phyloP scores from a whole-genome alignment of 2,329 filamentous ascomycete genomes.

The Pestalotiopsis sp. region DNA sequence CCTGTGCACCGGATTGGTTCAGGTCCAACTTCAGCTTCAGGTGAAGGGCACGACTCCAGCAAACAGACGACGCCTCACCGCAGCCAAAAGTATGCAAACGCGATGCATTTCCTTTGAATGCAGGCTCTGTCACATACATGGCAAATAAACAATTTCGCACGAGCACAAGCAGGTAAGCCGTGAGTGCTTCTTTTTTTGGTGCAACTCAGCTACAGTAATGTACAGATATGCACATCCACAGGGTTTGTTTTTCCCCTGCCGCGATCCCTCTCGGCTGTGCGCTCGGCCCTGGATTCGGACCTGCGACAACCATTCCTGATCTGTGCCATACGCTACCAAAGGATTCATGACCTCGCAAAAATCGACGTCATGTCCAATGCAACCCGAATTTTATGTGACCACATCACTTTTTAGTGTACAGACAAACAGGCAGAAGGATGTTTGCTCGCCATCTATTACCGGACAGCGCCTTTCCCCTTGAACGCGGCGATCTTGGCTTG shows the following conservation, averaged over 20 bases:
- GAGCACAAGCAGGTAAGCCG: not conserved
- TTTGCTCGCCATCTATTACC: constrained; percentile 30
- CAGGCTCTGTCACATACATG: not conserved
- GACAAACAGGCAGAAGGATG: not conserved
- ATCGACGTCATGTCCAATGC: constrained; percentile 5
- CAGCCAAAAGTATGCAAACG: not conserved
- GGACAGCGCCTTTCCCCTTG: constrained; percentile 66
- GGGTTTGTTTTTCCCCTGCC: not conserved
- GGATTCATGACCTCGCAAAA: not conserved
- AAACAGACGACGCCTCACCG: constrained; percentile 3
- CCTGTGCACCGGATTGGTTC: not conserved
- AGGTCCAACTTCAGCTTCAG: not conserved
- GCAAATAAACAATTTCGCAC: not conserved
- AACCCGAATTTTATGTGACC: not conserved
- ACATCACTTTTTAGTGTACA: not conserved
- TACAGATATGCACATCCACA: not conserved
- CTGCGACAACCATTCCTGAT: not conserved
- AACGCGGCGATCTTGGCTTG: constrained; percentile 60
- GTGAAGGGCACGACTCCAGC: not conserved
- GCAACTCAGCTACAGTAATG: not conserved
- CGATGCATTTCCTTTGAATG: not conserved
- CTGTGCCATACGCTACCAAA: not conserved
- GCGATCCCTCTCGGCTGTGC: not conserved
- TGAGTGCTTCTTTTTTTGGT: not conserved
- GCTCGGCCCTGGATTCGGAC: not conserved